Evolutionary conservation across 805 yeast genomes (phyloP).

Genomic region (Nakazawaea ernobii): DNA sequence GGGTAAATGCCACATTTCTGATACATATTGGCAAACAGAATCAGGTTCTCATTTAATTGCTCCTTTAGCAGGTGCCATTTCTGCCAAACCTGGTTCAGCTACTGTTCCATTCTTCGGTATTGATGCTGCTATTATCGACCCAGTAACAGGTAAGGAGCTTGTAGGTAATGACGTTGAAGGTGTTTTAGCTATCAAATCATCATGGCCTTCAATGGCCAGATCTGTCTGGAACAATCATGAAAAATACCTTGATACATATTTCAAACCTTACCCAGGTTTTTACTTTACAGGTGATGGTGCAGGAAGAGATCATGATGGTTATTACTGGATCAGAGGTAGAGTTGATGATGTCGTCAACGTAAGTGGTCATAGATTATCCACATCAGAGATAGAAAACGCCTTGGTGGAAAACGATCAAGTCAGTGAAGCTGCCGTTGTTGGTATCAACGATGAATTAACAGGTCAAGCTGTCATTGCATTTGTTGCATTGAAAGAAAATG

Average conservation of each 20-base stretch:
- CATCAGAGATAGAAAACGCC: slow-evolving; percentile 96
- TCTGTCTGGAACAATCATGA: slow-evolving; percentile 86
- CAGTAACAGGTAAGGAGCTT: slow-evolving; percentile 82
- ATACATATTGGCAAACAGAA: slow-evolving; percentile 99
- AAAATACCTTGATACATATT: slow-evolving; percentile 85
- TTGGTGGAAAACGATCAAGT: slow-evolving; percentile 73
- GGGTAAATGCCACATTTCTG: slow-evolving; percentile 82
- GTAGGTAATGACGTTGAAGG: slow-evolving; percentile 92
- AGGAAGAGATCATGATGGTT: slow-evolving; percentile 94
- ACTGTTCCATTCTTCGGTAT: slow-evolving; percentile 96
- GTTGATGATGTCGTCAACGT: slow-evolving; percentile 98
- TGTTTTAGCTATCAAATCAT: slow-evolving; percentile 79
- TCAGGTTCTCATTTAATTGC: slow-evolving; percentile 94
- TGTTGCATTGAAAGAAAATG: slow-evolving; percentile 68
- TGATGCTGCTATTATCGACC: slow-evolving; percentile 86
- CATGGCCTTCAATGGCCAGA: slow-evolving; percentile 99
- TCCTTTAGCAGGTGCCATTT: slow-evolving; percentile 90
- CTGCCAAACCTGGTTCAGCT: slow-evolving; percentile 97
- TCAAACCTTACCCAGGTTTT: slow-evolving; percentile 87
- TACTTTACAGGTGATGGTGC: slow-evolving; percentile 99
- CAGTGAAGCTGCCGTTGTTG: slow-evolving; percentile 95
- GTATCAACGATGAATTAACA: slow-evolving; percentile 89
- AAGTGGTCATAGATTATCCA: slow-evolving; percentile 95
- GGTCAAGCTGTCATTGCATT: slow-evolving; percentile 98
- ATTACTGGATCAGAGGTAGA: slow-evolving; percentile 96